phyloP scores from a whole-genome alignment of 225 moss, liverwort and hornwort genomes.

The Bryoerythrophyllum caledonicum region DNA sequence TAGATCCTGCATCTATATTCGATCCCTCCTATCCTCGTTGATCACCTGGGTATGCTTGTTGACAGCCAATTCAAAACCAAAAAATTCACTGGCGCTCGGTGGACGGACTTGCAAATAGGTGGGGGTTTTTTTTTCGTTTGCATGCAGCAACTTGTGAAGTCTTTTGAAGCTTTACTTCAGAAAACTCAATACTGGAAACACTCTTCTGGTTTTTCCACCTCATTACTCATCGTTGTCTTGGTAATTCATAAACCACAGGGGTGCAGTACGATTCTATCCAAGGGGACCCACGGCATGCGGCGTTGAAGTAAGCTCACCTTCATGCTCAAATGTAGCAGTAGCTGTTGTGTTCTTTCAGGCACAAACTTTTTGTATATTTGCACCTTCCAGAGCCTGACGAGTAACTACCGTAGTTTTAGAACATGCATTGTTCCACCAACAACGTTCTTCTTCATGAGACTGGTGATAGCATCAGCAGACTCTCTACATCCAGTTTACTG shows the following conservation, averaged over 20 bases:
- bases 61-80: slow-evolving; percentile 85
- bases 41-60: slow-evolving; percentile 24
- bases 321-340: background rate
- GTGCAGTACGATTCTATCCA: slow-evolving; percentile 91
- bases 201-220: background rate
- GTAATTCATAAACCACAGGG: slow-evolving; percentile 47
- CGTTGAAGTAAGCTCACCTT: slow-evolving; percentile 58
- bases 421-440: background rate
- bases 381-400: background rate
- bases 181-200: background rate
- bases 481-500: background rate
- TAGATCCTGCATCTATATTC: background rate
- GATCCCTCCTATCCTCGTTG: background rate
- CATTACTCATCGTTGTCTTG: slow-evolving; percentile 14
- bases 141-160: background rate
- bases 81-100: slow-evolving; percentile 99
- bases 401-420: background rate
- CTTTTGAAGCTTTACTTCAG: background rate
- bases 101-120: slow-evolving; percentile 93
- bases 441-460: background rate
- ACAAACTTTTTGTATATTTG: background rate
- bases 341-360: background rate
- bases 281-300: slow-evolving; percentile 74
- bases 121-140: background rate
- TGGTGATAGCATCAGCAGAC: too few relatives aligned